Evolutionary conservation across 495 filamentous ascomycete genomes (phyloP), one percentile per base, ranked within the genome.

Genomic region (Lasiosphaeris hirsuta): DNA sequence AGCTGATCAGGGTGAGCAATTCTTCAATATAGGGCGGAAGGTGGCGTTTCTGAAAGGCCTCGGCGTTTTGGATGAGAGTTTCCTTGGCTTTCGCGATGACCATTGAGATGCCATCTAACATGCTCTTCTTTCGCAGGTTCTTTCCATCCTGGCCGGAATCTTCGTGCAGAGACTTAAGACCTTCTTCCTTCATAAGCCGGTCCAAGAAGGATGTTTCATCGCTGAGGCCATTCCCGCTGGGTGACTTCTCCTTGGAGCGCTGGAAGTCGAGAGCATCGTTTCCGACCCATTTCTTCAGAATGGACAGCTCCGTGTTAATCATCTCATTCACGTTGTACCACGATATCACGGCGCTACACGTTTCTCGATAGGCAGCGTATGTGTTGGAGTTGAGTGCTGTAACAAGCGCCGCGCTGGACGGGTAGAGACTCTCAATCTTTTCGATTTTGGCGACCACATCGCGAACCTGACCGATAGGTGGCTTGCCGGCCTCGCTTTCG

Each of bases 241-340:
- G 73, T 50, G 76, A 74, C 48, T 66, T 71, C 62, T 84, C 74
- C 62, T 77, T 75, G 34, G 78, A 78, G 63, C 89, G 87, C 44
- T 83, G 83, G 67, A 98, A 97, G 72, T 97, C 91, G 11, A 98
- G 81, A 64, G 93, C 92, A 43, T 90, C 88, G 67, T 98, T 98
- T 17, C 94, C 94, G 37, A 97, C 94, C 94, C 94, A 98, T 54
- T 84, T 90, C 69, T 92, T 90, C 56, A 98, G 70, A 56, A 97
- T 90, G 33, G 84, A 85, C 44, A 98, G 79, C 68, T 97, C 88
- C 3, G 90, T 97, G 67, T 92, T 96, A 76, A 98, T 97, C 63
- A 97, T 85, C 66, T 92, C 84, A n/a, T 93, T 97, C 41, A 92
- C 96, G 69, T 97, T 97, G 72, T 96, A 87, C 94, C 94, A 98